Conservation (phyloP, 495 filamentous ascomycete species). For the Penicillium canescens region DNA sequence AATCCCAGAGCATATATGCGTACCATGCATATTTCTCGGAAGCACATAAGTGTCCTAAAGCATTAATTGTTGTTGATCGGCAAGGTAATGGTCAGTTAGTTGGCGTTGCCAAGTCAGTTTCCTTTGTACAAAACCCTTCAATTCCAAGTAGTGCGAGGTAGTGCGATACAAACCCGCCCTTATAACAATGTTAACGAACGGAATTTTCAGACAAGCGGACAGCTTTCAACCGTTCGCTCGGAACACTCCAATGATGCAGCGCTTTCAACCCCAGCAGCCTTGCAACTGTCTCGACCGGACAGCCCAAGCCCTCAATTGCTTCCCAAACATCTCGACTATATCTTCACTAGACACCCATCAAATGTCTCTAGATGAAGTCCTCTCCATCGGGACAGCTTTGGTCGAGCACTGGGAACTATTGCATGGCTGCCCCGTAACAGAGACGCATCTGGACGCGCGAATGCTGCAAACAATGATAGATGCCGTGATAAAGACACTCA, state of each 20-base stretch:
- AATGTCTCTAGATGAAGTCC: background rate
- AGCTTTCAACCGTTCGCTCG: background rate
- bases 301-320: background rate
- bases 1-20: background rate
- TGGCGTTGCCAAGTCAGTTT: background rate
- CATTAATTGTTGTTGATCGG: background rate
- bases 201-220: background rate
- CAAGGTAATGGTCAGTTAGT: background rate
- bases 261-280: background rate
- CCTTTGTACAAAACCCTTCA: background rate
- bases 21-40: background rate
- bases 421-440: background rate
- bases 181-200: background rate
- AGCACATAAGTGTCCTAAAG: background rate
- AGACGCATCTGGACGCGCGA: background rate
- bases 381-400: background rate
- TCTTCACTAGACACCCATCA: background rate
- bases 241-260: background rate
- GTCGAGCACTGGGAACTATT: background rate
- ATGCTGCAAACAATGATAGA: background rate
- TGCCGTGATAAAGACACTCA: background rate
- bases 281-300: background rate
- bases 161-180: background rate
- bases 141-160: background rate
- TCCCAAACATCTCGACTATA: background rate